Evolutionary conservation across 345 rosid genomes (phyloP).

Genomic region (Gossypium thurberi): DNA sequence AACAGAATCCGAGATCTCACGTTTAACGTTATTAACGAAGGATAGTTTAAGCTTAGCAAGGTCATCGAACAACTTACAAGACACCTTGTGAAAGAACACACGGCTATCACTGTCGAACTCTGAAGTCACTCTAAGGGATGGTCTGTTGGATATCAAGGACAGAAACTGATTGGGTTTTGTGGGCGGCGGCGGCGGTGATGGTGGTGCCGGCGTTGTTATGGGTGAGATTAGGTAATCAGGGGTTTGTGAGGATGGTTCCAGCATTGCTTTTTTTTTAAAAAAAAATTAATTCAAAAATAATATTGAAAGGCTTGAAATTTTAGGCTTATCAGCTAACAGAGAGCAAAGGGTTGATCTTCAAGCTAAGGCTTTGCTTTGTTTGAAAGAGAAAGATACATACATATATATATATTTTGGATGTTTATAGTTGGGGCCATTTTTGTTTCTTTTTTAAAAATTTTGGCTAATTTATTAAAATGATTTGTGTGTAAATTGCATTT

Average conservation of each 20-base stretch:
- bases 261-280: constrained; percentile 22
- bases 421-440: background rate
- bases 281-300: background rate
- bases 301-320: background rate
- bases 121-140: constrained; percentile 61
- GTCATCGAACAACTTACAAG: constrained; percentile 77
- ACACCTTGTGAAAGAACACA: constrained; percentile 62
- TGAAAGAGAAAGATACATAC: background rate
- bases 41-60: constrained; percentile 76
- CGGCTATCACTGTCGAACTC: constrained; percentile 88
- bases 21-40: constrained; percentile 55
- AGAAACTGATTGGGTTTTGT: constrained; percentile 18
- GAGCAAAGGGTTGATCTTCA: background rate
- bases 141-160: constrained; percentile 35
- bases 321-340: background rate
- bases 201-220: constrained; percentile 1
- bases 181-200: background rate
- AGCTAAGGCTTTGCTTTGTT: constrained; percentile 12
- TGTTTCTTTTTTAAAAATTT: background rate
- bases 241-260: constrained; percentile 31
- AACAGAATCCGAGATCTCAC: constrained; percentile 60
- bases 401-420: no score
- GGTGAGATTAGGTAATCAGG: constrained; percentile 21
- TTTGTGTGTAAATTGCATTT: background rate
- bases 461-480: background rate